Evolutionary conservation across 345 rosid species (phyloP), one percentile per base, ranked within the genome.

Genomic region (Ailanthus altissimus): DNA sequence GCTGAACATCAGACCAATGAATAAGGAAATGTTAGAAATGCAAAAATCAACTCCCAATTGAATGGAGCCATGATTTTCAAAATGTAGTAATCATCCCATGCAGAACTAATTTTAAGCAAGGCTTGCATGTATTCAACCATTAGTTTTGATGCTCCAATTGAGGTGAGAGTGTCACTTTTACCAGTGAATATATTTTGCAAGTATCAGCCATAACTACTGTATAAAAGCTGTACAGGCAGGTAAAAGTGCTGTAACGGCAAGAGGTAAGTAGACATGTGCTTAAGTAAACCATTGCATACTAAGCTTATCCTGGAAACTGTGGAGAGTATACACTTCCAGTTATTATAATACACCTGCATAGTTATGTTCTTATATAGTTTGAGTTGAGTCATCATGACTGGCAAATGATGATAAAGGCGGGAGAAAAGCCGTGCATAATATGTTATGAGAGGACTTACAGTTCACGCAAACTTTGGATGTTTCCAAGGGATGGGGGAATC

Each of bases 401-500:
- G 67, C 46, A 21, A 54, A 14, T 11, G 20, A 73, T 28, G 47
- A 47, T 6, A 49, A 40, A 18, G 68, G 68, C 4, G 32, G 56
- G 67, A 36, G 49, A 32, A 61, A 74, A 50, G 51, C 16, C 45
- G 8, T 69, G 85, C 71, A 65, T 65, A 79, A 47, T 21, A 50
- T 47, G 68, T 65, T 3, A 2, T 20, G 82, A 61, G 61, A 78
- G 43, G 77, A 83, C 99, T 92, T 86, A 91, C 98, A 92, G 85
- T 87, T 96, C 93, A 59, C 75, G 83, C 82, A 93, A 84, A 76
- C 78, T 67, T 38, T 40, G 77, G 62, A 93, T 72, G 80, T 71
- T 85, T 81, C 92, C 90, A 18, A 93, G 82, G 40, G 91, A 88
- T 15, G 88, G 6, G 57, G 95, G 93, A 78, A 93, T 89, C 73